Conservation (phyloP, 176 grass and related monocot genomes). For the Panicum miliaceum region DNA sequence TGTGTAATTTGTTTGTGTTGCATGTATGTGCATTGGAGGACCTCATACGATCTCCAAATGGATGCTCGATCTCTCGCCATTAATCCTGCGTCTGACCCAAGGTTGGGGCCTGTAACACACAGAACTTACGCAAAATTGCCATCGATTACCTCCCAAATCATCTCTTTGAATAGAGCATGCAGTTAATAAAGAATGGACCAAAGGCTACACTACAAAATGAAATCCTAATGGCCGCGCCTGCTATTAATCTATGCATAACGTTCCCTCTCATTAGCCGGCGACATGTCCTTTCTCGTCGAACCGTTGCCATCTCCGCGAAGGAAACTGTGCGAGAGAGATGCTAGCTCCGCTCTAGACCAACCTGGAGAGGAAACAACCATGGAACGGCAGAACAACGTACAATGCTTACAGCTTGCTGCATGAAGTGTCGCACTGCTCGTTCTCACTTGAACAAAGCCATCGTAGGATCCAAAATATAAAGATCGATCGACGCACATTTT, state of each 20-base stretch:
- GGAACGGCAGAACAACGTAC: neutral
- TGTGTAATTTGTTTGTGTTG: neutral
- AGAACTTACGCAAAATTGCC: constrained; percentile 3
- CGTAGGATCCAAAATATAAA: constrained; percentile 25
- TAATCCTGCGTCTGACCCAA: neutral
- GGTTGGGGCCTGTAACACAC: neutral
- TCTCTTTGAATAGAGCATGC: neutral
- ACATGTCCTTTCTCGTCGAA: neutral
- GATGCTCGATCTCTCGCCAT: neutral
- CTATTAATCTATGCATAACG: neutral
- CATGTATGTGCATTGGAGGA: neutral
- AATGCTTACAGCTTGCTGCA: neutral
- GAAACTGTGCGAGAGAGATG: neutral
- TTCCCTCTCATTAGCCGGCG: constrained; percentile 8
- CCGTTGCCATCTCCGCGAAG: neutral
- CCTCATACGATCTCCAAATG: neutral
- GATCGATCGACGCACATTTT: no score
- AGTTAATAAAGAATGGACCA: neutral
- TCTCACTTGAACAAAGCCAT: neutral
- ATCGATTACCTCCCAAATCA: constrained; percentile 25
- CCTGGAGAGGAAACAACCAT: neutral
- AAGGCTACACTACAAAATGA: neutral
- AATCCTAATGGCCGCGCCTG: neutral
- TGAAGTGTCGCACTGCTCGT: neutral
- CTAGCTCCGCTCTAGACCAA: neutral